Conservation (phyloP, 345 rosid species). For the Melaleuca quinquenervia region DNA sequence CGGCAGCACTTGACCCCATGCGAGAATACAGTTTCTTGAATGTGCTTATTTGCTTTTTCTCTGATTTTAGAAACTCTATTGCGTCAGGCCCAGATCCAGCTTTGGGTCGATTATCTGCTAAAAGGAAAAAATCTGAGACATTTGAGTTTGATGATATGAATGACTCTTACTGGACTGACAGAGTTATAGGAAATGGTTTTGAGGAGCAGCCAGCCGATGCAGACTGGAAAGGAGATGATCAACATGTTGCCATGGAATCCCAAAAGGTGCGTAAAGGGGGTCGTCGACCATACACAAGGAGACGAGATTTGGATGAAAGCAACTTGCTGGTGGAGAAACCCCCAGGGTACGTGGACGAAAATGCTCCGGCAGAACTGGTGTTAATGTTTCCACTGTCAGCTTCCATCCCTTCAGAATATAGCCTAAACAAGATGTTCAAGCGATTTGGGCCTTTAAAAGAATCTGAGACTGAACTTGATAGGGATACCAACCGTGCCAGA, state of each 20-base stretch:
- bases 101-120: slow-evolving; percentile 25
- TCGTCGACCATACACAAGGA: slow-evolving; percentile 50
- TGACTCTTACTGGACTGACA: slow-evolving; percentile 94
- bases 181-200: slow-evolving; percentile 75
- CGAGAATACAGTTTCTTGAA: slow-evolving; percentile 33
- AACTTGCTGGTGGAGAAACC: slow-evolving; percentile 33
- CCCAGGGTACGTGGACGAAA: slow-evolving; percentile 36
- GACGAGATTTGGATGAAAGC: slow-evolving; percentile 43
- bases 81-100: slow-evolving; percentile 22
- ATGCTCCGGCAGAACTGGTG: slow-evolving; percentile 66
- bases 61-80: slow-evolving; percentile 60
- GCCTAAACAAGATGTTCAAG: slow-evolving; percentile 73
- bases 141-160: slow-evolving; percentile 90
- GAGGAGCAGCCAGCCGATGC: slow-evolving; percentile 55
- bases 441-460: slow-evolving; percentile 73
- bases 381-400: slow-evolving; percentile 61
- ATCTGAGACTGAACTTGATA: slow-evolving; percentile 66
- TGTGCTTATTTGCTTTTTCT: slow-evolving; percentile 49
- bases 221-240: slow-evolving; percentile 30
- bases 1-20: slow-evolving; percentile 57
- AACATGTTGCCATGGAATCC: slow-evolving; percentile 37
- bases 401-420: slow-evolving; percentile 57
- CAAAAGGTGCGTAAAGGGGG: slow-evolving; percentile 40
- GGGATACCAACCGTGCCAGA: slow-evolving; percentile 68
- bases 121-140: slow-evolving; percentile 55